A percentile compares a stretch with the other conserved stretches of the same genome.
Conservation (phyloP, 495 filamentous ascomycete species). For the Cercophora newfieldiana region DNA sequence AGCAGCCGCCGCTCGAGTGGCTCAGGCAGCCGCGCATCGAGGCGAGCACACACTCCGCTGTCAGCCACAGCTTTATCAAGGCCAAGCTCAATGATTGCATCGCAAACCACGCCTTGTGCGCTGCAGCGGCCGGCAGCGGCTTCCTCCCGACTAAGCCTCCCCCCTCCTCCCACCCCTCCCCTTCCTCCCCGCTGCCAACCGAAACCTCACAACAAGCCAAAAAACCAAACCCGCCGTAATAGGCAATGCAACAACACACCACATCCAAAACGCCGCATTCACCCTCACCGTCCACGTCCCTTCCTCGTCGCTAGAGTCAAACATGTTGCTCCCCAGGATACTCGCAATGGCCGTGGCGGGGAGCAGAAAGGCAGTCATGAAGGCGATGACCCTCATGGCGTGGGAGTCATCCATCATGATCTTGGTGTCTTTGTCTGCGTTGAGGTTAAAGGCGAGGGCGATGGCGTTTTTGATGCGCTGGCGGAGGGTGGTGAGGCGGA, state of each 20-base stretch:
- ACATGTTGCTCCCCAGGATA: conserved; percentile 16
- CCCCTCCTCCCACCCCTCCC: too few relatives aligned
- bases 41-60: too few relatives aligned
- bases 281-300: background rate
- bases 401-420: conserved; percentile 20
- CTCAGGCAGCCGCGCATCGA: too few relatives aligned
- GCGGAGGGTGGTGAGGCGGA: conserved; percentile 21
- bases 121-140: conserved; percentile 10
- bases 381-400: conserved; percentile 24
- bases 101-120: conserved; percentile 10
- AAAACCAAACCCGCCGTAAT: background rate
- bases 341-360: conserved; percentile 22
- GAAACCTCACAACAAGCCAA: background rate
- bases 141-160: conserved; percentile 14
- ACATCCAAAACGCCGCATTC: background rate
- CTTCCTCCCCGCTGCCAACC: too few relatives aligned
- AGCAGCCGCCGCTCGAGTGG: too few relatives aligned
- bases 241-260: background rate
- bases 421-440: conserved; percentile 21
- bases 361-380: conserved; percentile 25
- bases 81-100: too few relatives aligned
- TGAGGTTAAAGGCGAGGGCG: conserved; percentile 25
- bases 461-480: conserved; percentile 21
- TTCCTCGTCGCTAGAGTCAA: background rate
- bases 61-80: too few relatives aligned